Conservation (phyloP, 129 eudicot genomes). For the Escallonia herrerae region DNA sequence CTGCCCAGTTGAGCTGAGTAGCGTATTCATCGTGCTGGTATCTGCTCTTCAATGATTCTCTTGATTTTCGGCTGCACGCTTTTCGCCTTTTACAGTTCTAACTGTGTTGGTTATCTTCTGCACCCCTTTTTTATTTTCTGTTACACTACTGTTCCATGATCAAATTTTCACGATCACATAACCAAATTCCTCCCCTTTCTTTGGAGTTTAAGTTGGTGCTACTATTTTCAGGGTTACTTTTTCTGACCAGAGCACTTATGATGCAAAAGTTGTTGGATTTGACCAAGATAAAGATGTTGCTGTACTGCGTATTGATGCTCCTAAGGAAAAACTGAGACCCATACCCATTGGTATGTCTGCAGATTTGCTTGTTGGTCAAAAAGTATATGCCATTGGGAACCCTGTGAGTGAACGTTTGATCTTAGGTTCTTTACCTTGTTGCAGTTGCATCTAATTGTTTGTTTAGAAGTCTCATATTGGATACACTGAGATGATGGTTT, state of each 20-base stretch:
- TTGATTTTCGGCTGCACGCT: too few species aligned
- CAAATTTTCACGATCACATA: too few species aligned
- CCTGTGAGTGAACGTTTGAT: conserved; percentile 49
- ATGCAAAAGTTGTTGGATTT: conserved; percentile 82
- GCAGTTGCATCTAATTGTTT: too few species aligned
- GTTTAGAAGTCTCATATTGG: background rate
- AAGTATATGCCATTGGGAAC: conserved; percentile 94
- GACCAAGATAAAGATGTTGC: conserved; percentile 97
- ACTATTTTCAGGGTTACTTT: conserved; percentile 75
- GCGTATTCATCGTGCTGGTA: too few species aligned
- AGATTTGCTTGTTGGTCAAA: conserved; percentile 96
- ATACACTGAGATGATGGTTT: background rate
- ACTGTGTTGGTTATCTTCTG: too few species aligned
- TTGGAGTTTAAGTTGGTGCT: conserved; percentile 6
- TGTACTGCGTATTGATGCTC: conserved; percentile 60
- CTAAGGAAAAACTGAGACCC: conserved; percentile 78
- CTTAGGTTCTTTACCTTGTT: too few species aligned
- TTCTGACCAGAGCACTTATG: conserved; percentile 82
- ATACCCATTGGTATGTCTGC: conserved; percentile 87
- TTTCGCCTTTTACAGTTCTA: too few species aligned
- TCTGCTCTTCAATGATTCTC: too few species aligned
- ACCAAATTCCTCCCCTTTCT: too few species aligned
- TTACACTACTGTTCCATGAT: too few species aligned
- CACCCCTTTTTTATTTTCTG: too few species aligned
- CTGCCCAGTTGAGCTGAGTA: too few species aligned